Evolutionary conservation across 2,329 filamentous ascomycete species (phyloP), one percentile per base, ranked within the genome.

Genomic region (Hysterium pulicare): DNA sequence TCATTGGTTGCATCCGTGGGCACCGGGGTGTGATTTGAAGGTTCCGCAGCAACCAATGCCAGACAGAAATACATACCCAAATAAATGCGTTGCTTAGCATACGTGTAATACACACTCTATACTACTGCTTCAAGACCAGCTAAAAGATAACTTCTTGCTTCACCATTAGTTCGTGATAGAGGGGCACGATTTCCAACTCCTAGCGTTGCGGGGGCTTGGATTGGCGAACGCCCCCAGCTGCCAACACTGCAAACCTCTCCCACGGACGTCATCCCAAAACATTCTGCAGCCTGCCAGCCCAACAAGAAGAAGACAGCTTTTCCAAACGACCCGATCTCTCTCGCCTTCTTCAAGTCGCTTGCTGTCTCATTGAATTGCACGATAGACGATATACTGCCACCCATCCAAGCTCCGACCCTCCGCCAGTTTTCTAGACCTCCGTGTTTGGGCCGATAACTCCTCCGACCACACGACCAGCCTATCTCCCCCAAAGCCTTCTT

Each of bases 391-490:
- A 15, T 19, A 11, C 4, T 15, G n/a, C 32, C n/a, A 10, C 11
- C 32, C 32, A 34, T 11, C 24, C 24, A 7, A 28, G 8, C 24
- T 8, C 24, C 24, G 24, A 28, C 24, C 13, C 13, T 32, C 45
- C 41, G 44, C 39, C 47, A 51, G 36, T 61, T 51, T n/a, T n/a
- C n/a, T n/a, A n/a, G n/a, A n/a, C n/a, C n/a, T n/a, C 58, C 52
- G 58, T 53, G 55, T 54, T 55, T 58, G 59, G 49, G 45, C 51
- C 48, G 53, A 54, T 50, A 55, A 49, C 51, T 51, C 54, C 54
- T 55, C 58, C 62, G 61, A 19, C 28, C 20, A 58, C 62, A 63
- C 61, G 53, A 60, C 55, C 47, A 45, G 51, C 52, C 45, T 51
- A 15, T 21, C 34, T 6, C 16, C 13, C 16, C 20, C 34, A 24